These are phyloP conservation scores for Exobasidium cylindrosporum DNA, from an alignment of 1,284 basidiomycete genomes.

Conservation along the genomic window DNA sequence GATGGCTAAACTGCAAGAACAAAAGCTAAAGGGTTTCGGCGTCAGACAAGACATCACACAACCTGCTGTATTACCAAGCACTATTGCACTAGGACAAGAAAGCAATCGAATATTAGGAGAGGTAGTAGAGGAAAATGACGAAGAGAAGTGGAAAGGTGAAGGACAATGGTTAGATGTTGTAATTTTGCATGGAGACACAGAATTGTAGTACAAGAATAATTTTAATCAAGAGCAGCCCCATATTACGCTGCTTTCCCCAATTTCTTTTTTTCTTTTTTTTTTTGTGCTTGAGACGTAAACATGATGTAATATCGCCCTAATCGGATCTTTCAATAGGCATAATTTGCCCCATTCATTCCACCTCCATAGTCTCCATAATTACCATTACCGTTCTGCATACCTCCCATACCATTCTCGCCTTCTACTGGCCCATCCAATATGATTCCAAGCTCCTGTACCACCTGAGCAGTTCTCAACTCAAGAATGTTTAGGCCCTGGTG, in stretches of 20 bases:
- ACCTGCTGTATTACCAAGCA: background rate
- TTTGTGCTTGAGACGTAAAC: too few species aligned
- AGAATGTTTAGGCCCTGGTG: conserved; percentile 42
- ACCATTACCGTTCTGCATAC: background rate
- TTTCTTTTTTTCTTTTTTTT: background rate
- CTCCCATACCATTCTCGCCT: conserved; percentile 10
- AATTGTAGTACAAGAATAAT: background rate
- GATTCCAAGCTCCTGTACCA: conserved; percentile 51
- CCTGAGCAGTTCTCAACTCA: conserved; percentile 48
- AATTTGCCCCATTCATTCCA: conserved; percentile 16
- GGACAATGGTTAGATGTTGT: conserved; percentile 31
- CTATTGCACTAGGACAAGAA: background rate
- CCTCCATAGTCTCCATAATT: background rate
- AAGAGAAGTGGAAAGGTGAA: conserved; percentile 23
- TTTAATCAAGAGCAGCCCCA: background rate
- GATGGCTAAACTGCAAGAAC: conserved; percentile 13
- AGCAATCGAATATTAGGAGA: conserved; percentile 1
- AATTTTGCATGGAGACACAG: conserved; percentile 12
- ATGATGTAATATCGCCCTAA: too few species aligned
- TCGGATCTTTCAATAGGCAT: conserved; percentile 8
- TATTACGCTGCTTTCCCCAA: background rate
- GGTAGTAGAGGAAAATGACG: conserved; percentile 1
- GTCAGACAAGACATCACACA: background rate
- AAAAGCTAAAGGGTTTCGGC: conserved; percentile 10
- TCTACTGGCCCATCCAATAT: conserved; percentile 32